Evolutionary conservation across 257 asterid genomes (phyloP), one percentile per base, ranked within the genome.

Genomic region (Capsicum pubescens): DNA sequence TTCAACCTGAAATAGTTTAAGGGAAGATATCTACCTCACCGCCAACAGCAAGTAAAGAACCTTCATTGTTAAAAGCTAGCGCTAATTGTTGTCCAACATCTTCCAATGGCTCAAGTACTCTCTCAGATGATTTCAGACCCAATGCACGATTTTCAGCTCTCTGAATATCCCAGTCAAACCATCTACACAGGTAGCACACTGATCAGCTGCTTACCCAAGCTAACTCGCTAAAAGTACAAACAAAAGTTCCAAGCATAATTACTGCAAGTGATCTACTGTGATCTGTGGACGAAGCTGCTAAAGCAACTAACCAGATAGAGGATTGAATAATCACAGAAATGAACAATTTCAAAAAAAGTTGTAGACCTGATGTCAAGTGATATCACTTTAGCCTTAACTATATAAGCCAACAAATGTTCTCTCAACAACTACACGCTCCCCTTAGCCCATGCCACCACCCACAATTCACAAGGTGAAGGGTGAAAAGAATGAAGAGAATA

Each of bases 31-130:
- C 88, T 93, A 96, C 99, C 99, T 97, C 97, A 78, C 98, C 95
- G 85, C 99, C 99, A 50, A 88, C 90, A 61, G 99, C 99, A 79
- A 97, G 97, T 87, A 94, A 83, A 88, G 87, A 92, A 81, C 99
- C 99, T 39, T 92, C 97, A 55, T 71, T 81, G 87, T 87, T 90
- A 76, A 97, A 97, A 39, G 95, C 86, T 86, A 95, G 48, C n/a
- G 98, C 91, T 87, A 97, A 85, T 63, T 97, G 99, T 84, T 92
- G 98, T 66, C 93, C 98, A 84, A 97, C 92, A 86, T 90, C 98
- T 90, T 94, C 90, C 92, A 97, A 87, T 74, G 89, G 85, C 85
- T 87, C 86, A 70, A 93, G 93, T 83, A 87, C 88, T 88, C 85
- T 90, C 90, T 93, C 91, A 50, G 98, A 94, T 80, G 93, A 84